phyloP scores from a whole-genome alignment of 257 asterid genomes.

The Verbena officinalis region DNA sequence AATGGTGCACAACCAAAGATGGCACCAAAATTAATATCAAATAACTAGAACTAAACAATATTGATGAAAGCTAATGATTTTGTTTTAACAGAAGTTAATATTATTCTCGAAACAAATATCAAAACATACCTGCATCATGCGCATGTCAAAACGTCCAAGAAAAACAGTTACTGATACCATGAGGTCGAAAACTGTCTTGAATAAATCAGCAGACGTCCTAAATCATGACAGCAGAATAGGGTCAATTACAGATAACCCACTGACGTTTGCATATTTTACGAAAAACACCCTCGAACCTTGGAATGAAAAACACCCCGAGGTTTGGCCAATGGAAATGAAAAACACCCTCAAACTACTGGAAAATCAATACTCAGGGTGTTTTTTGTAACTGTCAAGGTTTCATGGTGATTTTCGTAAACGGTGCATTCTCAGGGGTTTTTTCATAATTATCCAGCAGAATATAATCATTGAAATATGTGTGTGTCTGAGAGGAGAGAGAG shows the following conservation, averaged over 20 bases:
- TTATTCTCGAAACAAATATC: not conserved
- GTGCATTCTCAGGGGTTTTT: too few species aligned
- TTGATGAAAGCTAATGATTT: not conserved
- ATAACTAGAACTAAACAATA: not conserved
- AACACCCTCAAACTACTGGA: too few species aligned
- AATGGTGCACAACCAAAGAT: not conserved
- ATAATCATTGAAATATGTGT: slow-evolving; percentile 1
- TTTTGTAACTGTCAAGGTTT: too few species aligned
- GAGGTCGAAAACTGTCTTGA: slow-evolving; percentile 75
- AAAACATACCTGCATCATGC: slow-evolving; percentile 72
- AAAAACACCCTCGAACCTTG: too few species aligned
- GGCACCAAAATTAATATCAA: not conserved
- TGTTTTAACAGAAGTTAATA: not conserved
- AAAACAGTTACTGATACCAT: slow-evolving; percentile 71
- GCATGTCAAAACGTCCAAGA: slow-evolving; percentile 84
- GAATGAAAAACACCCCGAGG: too few species aligned
- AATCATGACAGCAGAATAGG: too few species aligned
- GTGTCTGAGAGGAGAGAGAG: not conserved
- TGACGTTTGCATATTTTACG: too few species aligned
- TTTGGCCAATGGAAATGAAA: too few species aligned
- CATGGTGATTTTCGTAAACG: too few species aligned
- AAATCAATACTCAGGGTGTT: too few species aligned
- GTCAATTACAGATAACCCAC: too few species aligned
- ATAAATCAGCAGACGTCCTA: slow-evolving; percentile 78
- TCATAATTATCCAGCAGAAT: too few species aligned